Evolutionary conservation across 805 yeast genomes (phyloP).

Genomic region (Blastobotrys peoriensis): DNA sequence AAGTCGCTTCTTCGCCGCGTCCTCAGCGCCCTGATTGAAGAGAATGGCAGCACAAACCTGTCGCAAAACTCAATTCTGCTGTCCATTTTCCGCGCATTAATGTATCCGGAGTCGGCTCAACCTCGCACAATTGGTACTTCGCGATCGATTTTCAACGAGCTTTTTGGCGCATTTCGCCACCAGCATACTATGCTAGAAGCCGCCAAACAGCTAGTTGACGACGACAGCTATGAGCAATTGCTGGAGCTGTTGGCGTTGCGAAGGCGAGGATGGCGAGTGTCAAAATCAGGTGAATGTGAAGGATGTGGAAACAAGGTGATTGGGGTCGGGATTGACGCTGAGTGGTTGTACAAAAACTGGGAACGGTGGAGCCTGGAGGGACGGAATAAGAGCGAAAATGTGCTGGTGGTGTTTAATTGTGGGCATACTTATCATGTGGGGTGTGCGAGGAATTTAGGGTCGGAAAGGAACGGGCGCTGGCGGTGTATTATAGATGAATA

Average conservation of each 20-base stretch:
- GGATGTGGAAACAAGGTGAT: conserved; percentile 69
- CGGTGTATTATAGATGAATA: too few relatives aligned
- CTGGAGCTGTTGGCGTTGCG: conserved; percentile 37
- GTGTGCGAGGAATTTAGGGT: conserved; percentile 49
- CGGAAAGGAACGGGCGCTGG: conserved; percentile 19
- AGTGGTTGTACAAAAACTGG: conserved; percentile 37
- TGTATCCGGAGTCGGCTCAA: conserved; percentile 27
- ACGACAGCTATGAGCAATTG: conserved; percentile 47
- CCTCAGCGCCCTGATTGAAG: conserved; percentile 25
- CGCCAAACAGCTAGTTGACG: conserved; percentile 49
- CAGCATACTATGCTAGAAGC: conserved; percentile 52
- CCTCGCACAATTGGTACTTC: conserved; percentile 55
- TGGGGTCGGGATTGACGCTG: conserved; percentile 55
- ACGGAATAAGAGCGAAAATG: conserved; percentile 18
- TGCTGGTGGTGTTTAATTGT: conserved; percentile 54
- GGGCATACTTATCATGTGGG: conserved; percentile 57
- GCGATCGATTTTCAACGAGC: conserved; percentile 52
- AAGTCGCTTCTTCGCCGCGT: conserved; percentile 15
- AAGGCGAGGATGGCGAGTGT: conserved; percentile 58
- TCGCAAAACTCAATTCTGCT: conserved; percentile 39
- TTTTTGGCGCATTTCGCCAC: conserved; percentile 56
- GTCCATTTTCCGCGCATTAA: conserved; percentile 45
- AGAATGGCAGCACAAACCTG: conserved; percentile 21
- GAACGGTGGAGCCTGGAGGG: conserved; percentile 22
- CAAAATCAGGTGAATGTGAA: conserved; percentile 53